phyloP scores from a whole-genome alignment of 1,284 basidiomycete genomes.

The Puccinia hordei region DNA sequence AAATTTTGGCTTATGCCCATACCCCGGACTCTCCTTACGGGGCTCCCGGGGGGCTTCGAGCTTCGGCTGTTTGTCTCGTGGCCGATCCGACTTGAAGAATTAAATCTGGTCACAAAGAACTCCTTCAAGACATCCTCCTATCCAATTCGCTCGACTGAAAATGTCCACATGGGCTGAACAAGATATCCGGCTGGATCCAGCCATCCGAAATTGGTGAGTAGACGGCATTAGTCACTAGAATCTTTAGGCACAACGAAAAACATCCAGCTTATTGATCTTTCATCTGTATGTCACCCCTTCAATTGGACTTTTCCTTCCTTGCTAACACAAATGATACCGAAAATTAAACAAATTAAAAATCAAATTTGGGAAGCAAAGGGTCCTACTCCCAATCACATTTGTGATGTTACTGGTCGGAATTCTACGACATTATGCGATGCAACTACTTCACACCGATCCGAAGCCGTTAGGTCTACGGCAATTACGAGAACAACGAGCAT shows the following conservation, averaged over 20 bases:
- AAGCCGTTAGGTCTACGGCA: neutral
- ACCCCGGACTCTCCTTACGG: too few species aligned
- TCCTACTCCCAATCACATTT: slow-evolving; percentile 92
- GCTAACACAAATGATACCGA: too few species aligned
- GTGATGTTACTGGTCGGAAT: slow-evolving; percentile 98
- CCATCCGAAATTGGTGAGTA: slow-evolving; percentile 39
- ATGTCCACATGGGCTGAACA: slow-evolving; percentile 39
- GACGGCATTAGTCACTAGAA: too few species aligned
- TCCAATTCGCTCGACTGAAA: neutral
- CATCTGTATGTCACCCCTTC: too few species aligned
- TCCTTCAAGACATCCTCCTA: neutral
- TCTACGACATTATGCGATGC: slow-evolving; percentile 86
- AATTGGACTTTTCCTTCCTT: too few species aligned
- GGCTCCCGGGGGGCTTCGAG: too few species aligned
- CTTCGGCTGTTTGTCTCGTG: too few species aligned
- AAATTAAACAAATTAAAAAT: too few species aligned
- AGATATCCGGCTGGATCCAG: slow-evolving; percentile 41
- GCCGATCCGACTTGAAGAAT: too few species aligned
- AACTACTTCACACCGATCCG: slow-evolving; percentile 70
- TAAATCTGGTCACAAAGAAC: too few species aligned
- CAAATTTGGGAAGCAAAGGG: slow-evolving; percentile 62
- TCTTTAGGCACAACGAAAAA: neutral
- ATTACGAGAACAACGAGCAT: slow-evolving; percentile 27
- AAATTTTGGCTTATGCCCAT: too few species aligned
- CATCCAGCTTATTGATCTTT: neutral